Evolutionary conservation across 768 basidiomycete species (phyloP).

Genomic region (Austroboletus eburneus): DNA sequence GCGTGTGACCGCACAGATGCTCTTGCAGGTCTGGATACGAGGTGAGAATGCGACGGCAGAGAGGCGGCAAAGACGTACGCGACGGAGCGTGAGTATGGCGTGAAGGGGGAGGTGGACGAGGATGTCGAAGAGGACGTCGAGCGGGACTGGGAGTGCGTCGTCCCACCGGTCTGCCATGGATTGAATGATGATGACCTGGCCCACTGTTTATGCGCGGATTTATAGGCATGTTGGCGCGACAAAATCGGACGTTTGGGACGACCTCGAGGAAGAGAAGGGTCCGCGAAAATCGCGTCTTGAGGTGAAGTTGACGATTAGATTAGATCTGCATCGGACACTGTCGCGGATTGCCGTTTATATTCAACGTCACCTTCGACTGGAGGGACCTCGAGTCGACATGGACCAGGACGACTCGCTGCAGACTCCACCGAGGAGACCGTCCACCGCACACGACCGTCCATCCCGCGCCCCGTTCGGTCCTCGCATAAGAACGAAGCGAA

Average conservation of each 20-base stretch:
- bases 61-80: slow-evolving; percentile 33
- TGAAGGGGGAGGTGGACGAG: slow-evolving; percentile 37
- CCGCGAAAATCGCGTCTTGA: slow-evolving; percentile 18
- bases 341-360: too few species aligned
- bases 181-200: too few species aligned
- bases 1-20: slow-evolving; percentile 40
- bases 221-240: slow-evolving; percentile 13
- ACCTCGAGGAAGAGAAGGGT: neutral
- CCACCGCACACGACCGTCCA: slow-evolving; percentile 22
- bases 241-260: slow-evolving; percentile 17
- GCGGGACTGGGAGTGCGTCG: slow-evolving; percentile 25
- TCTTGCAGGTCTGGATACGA: slow-evolving; percentile 42
- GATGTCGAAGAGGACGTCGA: slow-evolving; percentile 46
- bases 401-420: slow-evolving; percentile 22
- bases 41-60: neutral
- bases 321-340: neutral
- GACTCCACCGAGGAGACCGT: slow-evolving; percentile 9
- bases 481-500: slow-evolving; percentile 10
- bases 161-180: slow-evolving; percentile 11
- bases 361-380: too few species aligned
- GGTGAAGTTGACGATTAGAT: slow-evolving; percentile 16
- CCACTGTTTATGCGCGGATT: too few species aligned
- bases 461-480: slow-evolving; percentile 16
- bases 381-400: slow-evolving; percentile 6
- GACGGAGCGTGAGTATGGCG: slow-evolving; percentile 44